Evolutionary conservation across 108 stramenopile species (phyloP).

Genomic region (Pseudonitzschia multiseries): DNA sequence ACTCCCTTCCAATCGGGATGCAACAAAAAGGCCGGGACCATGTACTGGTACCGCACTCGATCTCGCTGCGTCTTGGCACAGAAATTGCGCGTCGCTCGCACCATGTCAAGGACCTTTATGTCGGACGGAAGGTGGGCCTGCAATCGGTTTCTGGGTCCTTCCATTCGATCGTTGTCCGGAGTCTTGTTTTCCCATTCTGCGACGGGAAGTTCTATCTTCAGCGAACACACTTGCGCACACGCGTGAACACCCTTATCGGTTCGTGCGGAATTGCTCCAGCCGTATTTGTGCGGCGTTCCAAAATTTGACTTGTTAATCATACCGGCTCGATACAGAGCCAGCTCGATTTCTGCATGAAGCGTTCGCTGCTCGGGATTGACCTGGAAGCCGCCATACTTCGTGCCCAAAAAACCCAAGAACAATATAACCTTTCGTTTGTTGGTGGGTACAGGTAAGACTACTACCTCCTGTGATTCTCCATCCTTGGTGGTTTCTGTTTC

Average conservation of each 20-base stretch:
- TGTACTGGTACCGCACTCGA: constrained; percentile 95
- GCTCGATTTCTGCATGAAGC: constrained; percentile 90
- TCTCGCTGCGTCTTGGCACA: constrained; percentile 90
- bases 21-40: constrained; percentile 88
- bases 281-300: constrained; percentile 89
- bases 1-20: constrained; percentile 24
- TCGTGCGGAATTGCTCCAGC: constrained; percentile 92
- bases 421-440: constrained; percentile 66
- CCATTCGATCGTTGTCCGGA: constrained; percentile 24
- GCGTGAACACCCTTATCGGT: constrained; percentile 97
- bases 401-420: constrained; percentile 68
- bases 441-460: constrained; percentile 16
- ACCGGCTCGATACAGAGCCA: constrained; percentile 78
- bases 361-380: constrained; percentile 78
- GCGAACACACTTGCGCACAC: constrained; percentile 87
- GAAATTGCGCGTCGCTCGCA: constrained; percentile 81
- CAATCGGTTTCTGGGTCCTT: constrained; percentile 56
- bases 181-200: constrained; percentile 19
- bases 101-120: constrained; percentile 82
- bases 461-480: constrained; percentile 32
- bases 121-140: constrained; percentile 85
- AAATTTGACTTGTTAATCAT: constrained; percentile 72
- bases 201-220: constrained; percentile 68
- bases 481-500: constrained; percentile 17
- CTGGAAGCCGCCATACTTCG: constrained; percentile 90